Evolutionary conservation across 768 basidiomycete species (phyloP), one percentile per base, ranked within the genome.

Genomic region (Auricularia sp.): DNA sequence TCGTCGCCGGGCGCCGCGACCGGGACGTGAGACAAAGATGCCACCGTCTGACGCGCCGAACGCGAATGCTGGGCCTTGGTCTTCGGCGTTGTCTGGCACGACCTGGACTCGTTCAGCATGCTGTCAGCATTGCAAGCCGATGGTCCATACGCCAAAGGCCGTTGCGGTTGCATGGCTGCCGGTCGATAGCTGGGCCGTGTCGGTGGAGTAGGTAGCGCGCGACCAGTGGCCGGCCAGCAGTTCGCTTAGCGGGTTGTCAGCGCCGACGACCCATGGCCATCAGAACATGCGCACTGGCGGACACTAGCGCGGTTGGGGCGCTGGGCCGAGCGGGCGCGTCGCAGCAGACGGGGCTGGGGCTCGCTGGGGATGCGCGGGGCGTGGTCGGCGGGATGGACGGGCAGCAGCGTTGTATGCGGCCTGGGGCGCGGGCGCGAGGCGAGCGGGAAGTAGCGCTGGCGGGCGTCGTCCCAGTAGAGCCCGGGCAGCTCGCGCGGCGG

Each of bases 361-460:
- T 29, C 56, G 12, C 16, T 33, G 56, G 29, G 23, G 6, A 59
- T 21, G 21, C 29, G 23, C 14, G 11, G 23, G 29, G 56, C 23
- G 23, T 59, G 16, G 34, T 23, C 56, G 23, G 21, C 56, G 18
- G 53, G 53, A 10, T n/a, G 18, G 53, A 59, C 56, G 34, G 56
- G 56, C 56, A 8, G 56, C 23, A 59, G 23, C 12, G 56, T 59
- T 21, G 47, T 21, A 18, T 51, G 47, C 34, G 29, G 23, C 18
- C 6, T 6, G 11, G 23, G 56, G 29, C 34, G 23, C 23, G 63
- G 66, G n/a, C 66, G 18, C 1, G 80, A 80, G 29, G 80, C 77
- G 12, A 79, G 39, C 29, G 85, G 82, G 68, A 86, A 87, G 71
- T 87, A 87, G 10, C 85, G 79, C 47, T 82, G 80, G 63, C 71